These are phyloP conservation scores for Avena eriantha DNA, from an alignment of 176 grass and related monocot genomes.

Conservation along the genomic window DNA sequence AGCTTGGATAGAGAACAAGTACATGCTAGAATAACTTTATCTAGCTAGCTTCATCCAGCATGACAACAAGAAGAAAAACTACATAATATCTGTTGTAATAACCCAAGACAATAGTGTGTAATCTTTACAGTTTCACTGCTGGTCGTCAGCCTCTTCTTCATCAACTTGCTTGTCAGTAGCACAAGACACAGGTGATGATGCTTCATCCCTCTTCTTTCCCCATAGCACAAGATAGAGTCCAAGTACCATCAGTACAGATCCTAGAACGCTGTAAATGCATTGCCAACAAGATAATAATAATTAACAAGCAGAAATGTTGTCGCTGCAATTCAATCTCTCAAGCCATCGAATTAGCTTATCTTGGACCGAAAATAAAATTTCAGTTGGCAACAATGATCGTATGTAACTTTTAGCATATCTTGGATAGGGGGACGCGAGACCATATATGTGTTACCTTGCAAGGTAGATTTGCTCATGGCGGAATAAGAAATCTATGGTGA, in stretches of 20 bases:
- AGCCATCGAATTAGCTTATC: neutral
- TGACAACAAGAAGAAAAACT: neutral
- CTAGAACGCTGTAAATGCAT: conserved; percentile 55
- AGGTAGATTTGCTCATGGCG: conserved; percentile 70
- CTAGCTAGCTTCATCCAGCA: neutral
- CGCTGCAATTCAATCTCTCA: neutral
- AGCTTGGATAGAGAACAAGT: neutral
- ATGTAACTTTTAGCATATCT: too few species aligned
- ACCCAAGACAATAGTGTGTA: neutral
- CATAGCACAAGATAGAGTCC: conserved; percentile 81
- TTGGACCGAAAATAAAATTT: too few species aligned
- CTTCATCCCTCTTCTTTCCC: conserved; percentile 79
- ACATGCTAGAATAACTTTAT: neutral
- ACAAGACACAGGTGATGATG: neutral
- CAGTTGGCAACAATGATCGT: too few species aligned
- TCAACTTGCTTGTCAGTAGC: conserved; percentile 14
- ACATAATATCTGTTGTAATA: neutral
- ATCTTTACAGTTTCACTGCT: conserved; percentile 11
- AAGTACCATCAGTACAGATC: conserved; percentile 61
- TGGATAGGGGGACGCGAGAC: neutral
- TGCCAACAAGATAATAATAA: neutral
- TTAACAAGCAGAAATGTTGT: neutral
- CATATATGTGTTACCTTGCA: conserved; percentile 55
- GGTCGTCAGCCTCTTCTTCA: conserved; percentile 25
- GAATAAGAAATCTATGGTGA: conserved; percentile 68